Conservation (phyloP, 2,329 filamentous ascomycete species). For the Leptographium flavum region DNA sequence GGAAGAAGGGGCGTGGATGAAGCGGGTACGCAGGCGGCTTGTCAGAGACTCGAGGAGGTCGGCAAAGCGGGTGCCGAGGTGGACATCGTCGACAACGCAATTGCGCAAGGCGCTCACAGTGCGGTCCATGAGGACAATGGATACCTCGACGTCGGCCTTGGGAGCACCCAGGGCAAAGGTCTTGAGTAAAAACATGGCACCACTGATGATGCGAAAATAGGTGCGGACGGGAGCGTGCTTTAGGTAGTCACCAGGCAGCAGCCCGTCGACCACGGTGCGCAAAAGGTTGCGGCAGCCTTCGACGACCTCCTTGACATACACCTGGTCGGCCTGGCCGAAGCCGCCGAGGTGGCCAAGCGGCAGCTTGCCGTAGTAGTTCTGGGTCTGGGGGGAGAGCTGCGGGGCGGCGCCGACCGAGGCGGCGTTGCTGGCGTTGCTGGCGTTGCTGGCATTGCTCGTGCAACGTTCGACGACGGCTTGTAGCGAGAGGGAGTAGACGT, state of each 20-base stretch:
- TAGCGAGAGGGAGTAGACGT: constrained; percentile 84
- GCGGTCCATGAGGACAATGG: constrained; percentile 59
- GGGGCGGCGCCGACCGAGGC: constrained; percentile 20
- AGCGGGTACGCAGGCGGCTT: constrained; percentile 56
- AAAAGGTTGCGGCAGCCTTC: constrained; percentile 66
- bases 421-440: constrained; percentile 46
- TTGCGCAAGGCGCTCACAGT: constrained; percentile 61
- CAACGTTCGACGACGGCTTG: constrained; percentile 92
- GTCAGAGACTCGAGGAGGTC: constrained; percentile 70
- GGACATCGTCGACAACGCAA: constrained; percentile 73
- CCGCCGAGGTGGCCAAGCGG: constrained; percentile 50
- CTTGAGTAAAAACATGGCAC: constrained; percentile 73
- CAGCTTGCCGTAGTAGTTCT: constrained; percentile 49
- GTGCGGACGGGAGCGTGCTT: constrained; percentile 74
- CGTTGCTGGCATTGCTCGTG: constrained; percentile 53
- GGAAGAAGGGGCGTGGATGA: constrained; percentile 47
- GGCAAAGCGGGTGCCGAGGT: constrained; percentile 71
- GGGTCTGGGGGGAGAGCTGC: constrained; percentile 44
- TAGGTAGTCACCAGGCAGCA: constrained; percentile 60
- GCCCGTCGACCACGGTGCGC: constrained; percentile 59
- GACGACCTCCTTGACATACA: constrained; percentile 63
- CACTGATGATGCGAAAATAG: constrained; percentile 75
- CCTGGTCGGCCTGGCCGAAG: constrained; percentile 52
- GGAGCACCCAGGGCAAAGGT: constrained; percentile 72
- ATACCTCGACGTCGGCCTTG: constrained; percentile 62